phyloP scores from a whole-genome alignment of 139 green algal genomes.

The Asterochloris erici region DNA sequence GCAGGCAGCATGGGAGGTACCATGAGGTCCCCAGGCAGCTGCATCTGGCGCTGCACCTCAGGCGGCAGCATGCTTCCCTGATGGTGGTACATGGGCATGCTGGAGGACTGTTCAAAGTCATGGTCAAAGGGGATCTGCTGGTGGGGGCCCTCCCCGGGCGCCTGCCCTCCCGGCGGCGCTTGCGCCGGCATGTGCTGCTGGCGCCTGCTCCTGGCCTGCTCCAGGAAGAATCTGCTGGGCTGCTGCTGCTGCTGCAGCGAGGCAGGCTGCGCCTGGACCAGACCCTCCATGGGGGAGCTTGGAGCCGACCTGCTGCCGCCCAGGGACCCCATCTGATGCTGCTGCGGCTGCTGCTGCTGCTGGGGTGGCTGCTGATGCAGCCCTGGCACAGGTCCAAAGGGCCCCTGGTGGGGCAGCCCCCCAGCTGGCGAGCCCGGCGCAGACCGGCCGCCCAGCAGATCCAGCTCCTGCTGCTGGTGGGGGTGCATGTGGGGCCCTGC shows the following conservation, averaged over 20 bases:
- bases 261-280: not conserved
- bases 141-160: too few species aligned
- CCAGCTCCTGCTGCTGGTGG: not conserved
- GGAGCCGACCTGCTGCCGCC: too few species aligned
- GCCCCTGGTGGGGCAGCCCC: not conserved
- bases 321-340: not conserved
- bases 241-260: constrained; percentile 2
- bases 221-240: not conserved
- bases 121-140: too few species aligned
- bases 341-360: constrained; percentile 1
- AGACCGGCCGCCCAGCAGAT: constrained; percentile 3
- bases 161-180: not conserved
- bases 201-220: not conserved
- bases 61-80: too few species aligned
- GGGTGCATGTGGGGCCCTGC: not conserved
- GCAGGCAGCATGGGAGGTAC: too few species aligned
- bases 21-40: too few species aligned
- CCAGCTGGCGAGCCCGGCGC: not conserved
- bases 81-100: too few species aligned
- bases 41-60: too few species aligned
- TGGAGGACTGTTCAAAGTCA: too few species aligned
- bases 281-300: too few species aligned
- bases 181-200: not conserved
- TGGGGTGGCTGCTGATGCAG: not conserved
- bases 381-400: too few species aligned